Conservation (phyloP, 306 rosid species). For the Biancaea sappan region DNA sequence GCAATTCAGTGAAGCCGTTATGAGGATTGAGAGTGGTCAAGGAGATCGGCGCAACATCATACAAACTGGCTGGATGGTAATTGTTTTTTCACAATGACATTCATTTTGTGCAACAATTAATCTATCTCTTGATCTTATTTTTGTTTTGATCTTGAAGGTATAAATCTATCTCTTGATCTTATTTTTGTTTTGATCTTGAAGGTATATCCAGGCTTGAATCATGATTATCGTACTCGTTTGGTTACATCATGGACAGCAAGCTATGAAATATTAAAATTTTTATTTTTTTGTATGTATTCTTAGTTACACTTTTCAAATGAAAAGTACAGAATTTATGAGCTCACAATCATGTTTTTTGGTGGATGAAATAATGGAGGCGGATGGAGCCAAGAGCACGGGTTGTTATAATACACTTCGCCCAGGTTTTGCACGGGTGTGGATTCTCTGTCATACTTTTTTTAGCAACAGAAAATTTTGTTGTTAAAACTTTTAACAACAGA, state of each 20-base stretch:
- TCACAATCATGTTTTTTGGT: background rate
- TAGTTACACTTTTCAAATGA: background rate
- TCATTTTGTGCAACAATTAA: background rate
- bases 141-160: background rate
- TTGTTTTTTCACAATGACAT: too few relatives aligned
- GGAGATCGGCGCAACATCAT: background rate
- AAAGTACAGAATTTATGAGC: background rate
- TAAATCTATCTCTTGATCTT: too few relatives aligned
- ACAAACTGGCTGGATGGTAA: conserved; percentile 26
- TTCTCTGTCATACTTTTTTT: too few relatives aligned
- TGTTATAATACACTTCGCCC: conserved; percentile 29
- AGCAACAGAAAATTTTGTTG: too few relatives aligned
- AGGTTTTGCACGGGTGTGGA: too few relatives aligned
- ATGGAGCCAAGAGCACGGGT: background rate
- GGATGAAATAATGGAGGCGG: background rate
- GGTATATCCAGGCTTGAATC: background rate
- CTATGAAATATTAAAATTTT: background rate
- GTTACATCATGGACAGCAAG: conserved; percentile 11
- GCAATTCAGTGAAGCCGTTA: background rate
- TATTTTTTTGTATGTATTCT: background rate
- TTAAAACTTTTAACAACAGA: too few relatives aligned
- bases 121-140: background rate
- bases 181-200: too few relatives aligned
- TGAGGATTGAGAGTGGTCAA: background rate
- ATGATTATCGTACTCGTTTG: conserved; percentile 4